Base-by-base conservation (phyloP, 768 basidiomycete species). In the Mycena belliarum region DNA sequence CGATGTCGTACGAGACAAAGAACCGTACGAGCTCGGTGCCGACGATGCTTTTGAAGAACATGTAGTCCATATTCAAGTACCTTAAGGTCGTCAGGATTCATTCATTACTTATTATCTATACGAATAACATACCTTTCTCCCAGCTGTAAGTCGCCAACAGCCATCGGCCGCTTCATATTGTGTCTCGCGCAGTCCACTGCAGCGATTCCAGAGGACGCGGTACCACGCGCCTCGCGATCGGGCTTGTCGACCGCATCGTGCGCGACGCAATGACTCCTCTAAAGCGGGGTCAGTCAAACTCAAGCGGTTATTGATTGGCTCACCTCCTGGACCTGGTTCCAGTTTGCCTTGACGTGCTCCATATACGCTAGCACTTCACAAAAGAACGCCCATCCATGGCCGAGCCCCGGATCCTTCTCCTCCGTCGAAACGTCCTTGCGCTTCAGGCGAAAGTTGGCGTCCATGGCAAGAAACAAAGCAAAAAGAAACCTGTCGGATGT, bases 381-480 rank as follows among this genome's bases (percentile, higher is more conserved):
- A 52, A 72, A 66, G 52, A 72, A 75, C 2, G 64, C 66, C 54
- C 59, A 69, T 1, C 72, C 73, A 10, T 65, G 42, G 8, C 66
- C 57, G 4, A 74, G 63, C 11, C 67, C 64, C 8, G 72, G 68
- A 55, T 74, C 72, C 11, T 37, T 48, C 16, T 49, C 52, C 15
- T 70, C 65, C n/a, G n/a, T n/a, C n/a, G 40, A 41, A 2, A 41
- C 40, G 9, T 41, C 21, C 21, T 41, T 41, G 7, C 40, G 18
- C 21, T 12, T n/a, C 40, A 41, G 7, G 4, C 40, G 40, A 12
- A 41, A 41, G 12, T 41, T 41, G 40, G 40, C 40, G 12, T 41
- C 40, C 7, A 41, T n/a, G 8, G 40, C 40, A 4, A 41, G 18
- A 20, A 41, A 41, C 2, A 41, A 20, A 3, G 40, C 40, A 20